These are phyloP conservation scores for Gossypium davidsonii DNA, from an alignment of 441 rosid genomes.

Conservation along the genomic window DNA sequence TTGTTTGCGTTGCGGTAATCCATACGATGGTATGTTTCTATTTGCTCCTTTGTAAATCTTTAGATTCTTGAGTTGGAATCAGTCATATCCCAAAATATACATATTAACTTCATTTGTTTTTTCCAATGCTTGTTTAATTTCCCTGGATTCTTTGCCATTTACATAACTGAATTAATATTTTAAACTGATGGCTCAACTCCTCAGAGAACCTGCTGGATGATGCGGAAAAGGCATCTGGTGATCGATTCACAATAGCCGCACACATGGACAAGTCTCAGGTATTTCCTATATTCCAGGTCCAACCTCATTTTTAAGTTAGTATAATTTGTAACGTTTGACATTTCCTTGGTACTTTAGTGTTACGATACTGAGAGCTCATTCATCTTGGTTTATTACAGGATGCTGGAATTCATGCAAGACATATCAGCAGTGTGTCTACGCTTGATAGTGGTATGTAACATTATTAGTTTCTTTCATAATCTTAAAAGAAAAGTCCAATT, in stretches of 20 bases:
- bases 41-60: background rate
- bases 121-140: too few species aligned
- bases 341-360: background rate
- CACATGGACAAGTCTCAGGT: constrained; percentile 51
- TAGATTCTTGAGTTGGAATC: background rate
- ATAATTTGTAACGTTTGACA: background rate
- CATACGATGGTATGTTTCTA: constrained; percentile 50
- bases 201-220: constrained; percentile 60
- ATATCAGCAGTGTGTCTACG: constrained; percentile 78
- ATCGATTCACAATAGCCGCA: constrained; percentile 38
- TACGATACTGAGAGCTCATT: background rate
- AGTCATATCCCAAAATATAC: background rate
- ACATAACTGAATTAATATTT: background rate
- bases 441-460: constrained; percentile 69
- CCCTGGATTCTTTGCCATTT: too few species aligned
- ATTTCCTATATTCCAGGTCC: background rate
- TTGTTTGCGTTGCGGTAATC: constrained; percentile 75
- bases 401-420: constrained; percentile 80
- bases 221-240: constrained; percentile 39
- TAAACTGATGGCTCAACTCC: constrained; percentile 4
- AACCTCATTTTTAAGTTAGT: background rate
- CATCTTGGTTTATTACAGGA: constrained; percentile 44
- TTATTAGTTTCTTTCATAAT: background rate
- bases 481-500: too few species aligned
- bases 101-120: background rate